phyloP scores from a whole-genome alignment of 352 stramenopile species.

The Phytophthora litchii region DNA sequence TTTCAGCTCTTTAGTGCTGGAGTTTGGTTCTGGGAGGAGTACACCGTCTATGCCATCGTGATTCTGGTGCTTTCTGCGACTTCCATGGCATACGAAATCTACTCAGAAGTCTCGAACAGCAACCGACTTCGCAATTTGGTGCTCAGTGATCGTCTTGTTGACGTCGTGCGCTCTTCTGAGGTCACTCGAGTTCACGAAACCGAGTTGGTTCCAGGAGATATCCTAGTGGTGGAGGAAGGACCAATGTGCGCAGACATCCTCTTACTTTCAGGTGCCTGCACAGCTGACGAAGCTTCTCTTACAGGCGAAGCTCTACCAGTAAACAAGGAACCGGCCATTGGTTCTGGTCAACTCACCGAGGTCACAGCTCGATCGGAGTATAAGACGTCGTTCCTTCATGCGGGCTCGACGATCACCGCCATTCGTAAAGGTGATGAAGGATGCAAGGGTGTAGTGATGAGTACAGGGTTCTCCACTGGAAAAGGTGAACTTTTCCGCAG shows the following conservation, averaged over 20 bases:
- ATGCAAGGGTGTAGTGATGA: slow-evolving; percentile 44
- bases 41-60: slow-evolving; percentile 52
- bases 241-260: slow-evolving; percentile 53
- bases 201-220: slow-evolving; percentile 58
- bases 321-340: slow-evolving; percentile 34
- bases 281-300: slow-evolving; percentile 55
- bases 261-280: slow-evolving; percentile 47
- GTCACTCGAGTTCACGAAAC: slow-evolving; percentile 31
- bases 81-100: slow-evolving; percentile 59
- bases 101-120: slow-evolving; percentile 51
- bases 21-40: slow-evolving; percentile 56
- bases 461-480: slow-evolving; percentile 51
- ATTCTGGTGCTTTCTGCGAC: slow-evolving; percentile 51
- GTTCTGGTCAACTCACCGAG: slow-evolving; percentile 35
- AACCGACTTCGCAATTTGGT: slow-evolving; percentile 49
- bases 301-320: slow-evolving; percentile 52
- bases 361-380: slow-evolving; percentile 25
- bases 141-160: slow-evolving; percentile 36
- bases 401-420: slow-evolving; percentile 36
- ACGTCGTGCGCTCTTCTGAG: slow-evolving; percentile 27
- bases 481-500: slow-evolving; percentile 52
- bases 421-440: slow-evolving; percentile 22
- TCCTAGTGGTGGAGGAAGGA: slow-evolving; percentile 43
- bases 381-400: slow-evolving; percentile 38
- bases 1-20: slow-evolving; percentile 61